Evolutionary conservation across 1,284 basidiomycete species (phyloP).

Genomic region (Chondrostereum purpureum): DNA sequence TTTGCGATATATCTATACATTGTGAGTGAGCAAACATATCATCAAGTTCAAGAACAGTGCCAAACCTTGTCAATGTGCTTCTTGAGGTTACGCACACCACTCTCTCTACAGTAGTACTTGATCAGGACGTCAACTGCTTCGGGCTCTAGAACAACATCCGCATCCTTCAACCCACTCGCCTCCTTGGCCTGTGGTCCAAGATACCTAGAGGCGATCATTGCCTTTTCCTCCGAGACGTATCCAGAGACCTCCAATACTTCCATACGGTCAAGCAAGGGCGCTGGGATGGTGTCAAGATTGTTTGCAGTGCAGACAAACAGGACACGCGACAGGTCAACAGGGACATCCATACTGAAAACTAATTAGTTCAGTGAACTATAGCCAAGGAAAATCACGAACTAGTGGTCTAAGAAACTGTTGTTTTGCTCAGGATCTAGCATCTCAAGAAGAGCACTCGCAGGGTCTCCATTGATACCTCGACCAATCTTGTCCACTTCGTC

Average conservation of each 20-base stretch:
- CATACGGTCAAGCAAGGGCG: constrained; percentile 93
- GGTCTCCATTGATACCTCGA: constrained; percentile 94
- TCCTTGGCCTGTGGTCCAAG: constrained; percentile 94
- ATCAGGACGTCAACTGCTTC: constrained; percentile 86
- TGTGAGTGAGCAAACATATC: constrained; percentile 9
- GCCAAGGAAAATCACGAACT: constrained; percentile 46
- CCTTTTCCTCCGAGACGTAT: constrained; percentile 96
- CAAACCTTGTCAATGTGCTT: constrained; percentile 91
- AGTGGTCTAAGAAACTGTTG: constrained; percentile 92
- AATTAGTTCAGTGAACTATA: constrained; percentile 12
- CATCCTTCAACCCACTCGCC: constrained; percentile 78
- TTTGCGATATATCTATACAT: constrained; percentile 89
- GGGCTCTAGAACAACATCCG: constrained; percentile 75
- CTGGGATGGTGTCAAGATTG: constrained; percentile 92
- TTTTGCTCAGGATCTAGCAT: constrained; percentile 99
- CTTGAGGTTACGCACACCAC: constrained; percentile 91
- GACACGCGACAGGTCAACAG: constrained; percentile 92
- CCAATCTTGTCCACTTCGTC: constrained; percentile 99
- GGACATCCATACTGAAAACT: constrained; percentile 80
- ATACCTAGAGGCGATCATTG: constrained; percentile 87
- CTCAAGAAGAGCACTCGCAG: constrained; percentile 88
- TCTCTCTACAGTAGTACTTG: constrained; percentile 96
- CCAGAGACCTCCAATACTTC: constrained; percentile 96
- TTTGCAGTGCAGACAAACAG: constrained; percentile 99
- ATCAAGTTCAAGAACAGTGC: constrained; percentile 1